Evolutionary conservation across 805 yeast species (phyloP).

Genomic region (Saccharomycopsis schoenii): DNA sequence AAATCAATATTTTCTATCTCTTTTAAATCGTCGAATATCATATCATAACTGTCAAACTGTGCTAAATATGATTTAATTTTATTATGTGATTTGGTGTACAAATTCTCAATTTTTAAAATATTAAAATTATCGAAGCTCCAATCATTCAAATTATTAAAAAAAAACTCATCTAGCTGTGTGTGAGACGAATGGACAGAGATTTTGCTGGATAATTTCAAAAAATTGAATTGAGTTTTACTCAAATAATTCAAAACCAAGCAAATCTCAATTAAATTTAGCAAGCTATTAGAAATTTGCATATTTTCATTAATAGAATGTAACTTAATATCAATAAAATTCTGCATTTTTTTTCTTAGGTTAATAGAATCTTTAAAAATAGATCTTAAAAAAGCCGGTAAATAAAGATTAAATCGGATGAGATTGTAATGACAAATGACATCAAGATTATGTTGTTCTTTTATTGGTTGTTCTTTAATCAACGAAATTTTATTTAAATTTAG

Average conservation of each 20-base stretch:
- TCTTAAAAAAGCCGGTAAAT: not conserved
- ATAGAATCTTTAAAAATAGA: not conserved
- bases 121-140: not conserved
- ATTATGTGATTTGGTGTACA: not conserved
- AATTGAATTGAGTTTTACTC: not conserved
- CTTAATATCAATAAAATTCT: not conserved
- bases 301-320: not conserved
- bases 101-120: not conserved
- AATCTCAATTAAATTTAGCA: not conserved
- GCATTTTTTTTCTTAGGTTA: not conserved
- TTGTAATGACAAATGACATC: not conserved
- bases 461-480: not conserved
- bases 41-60: slow-evolving; percentile 15
- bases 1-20: slow-evolving; percentile 12
- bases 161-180: not conserved
- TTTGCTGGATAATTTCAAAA: not conserved
- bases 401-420: not conserved
- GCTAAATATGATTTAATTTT: slow-evolving; percentile 13
- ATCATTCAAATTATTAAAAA: not conserved
- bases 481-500: not conserved
- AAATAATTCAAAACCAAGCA: not conserved
- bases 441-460: not conserved
- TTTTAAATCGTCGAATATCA: slow-evolving; percentile 15
- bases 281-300: not conserved
- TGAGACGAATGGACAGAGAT: not conserved